phyloP scores from a whole-genome alignment of 2,329 filamentous ascomycete genomes.

The Paecilomyces dactylethromorphus region DNA sequence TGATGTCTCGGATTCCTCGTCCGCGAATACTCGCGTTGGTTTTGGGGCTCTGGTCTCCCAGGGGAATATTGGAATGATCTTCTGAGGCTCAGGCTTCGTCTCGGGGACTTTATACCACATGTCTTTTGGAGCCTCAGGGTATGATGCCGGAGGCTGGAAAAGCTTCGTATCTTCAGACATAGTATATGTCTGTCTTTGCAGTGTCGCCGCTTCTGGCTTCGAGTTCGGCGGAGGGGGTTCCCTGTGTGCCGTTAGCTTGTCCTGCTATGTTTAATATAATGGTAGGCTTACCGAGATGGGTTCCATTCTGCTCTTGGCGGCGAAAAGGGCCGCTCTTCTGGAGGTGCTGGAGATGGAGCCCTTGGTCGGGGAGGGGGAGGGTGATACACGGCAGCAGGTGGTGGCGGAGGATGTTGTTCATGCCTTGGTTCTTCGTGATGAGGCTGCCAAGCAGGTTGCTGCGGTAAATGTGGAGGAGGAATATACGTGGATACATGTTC shows the following conservation, averaged over 20 bases:
- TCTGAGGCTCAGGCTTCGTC: constrained; percentile 50
- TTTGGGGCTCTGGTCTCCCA: constrained; percentile 70
- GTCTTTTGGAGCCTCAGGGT: constrained; percentile 75
- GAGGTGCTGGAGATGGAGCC: constrained; percentile 15
- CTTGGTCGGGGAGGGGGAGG: constrained; percentile 36
- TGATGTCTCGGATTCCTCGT: constrained; percentile 16
- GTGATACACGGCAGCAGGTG: constrained; percentile 37
- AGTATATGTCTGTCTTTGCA: constrained; percentile 70
- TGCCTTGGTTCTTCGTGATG: not conserved
- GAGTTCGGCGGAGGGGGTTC: constrained; percentile 58
- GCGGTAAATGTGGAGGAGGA: constrained; percentile 2
- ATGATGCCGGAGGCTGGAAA: constrained; percentile 69
- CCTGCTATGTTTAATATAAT: not conserved
- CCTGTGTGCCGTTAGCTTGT: constrained; percentile 35
- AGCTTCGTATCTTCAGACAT: constrained; percentile 72
- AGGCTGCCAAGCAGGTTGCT: not conserved
- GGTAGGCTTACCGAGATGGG: constrained; percentile 47
- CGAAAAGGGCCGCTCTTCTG: constrained; percentile 43
- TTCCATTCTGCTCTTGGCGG: constrained; percentile 58
- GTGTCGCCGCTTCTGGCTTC: constrained; percentile 76
- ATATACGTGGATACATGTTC: constrained; percentile 32
- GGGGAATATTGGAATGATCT: constrained; percentile 70
- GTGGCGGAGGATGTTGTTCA: constrained; percentile 28
- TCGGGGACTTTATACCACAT: constrained; percentile 81
- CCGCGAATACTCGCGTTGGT: constrained; percentile 45